Evolutionary conservation across 164 flowering plant species (phyloP).

Genomic region (Vitis vinifera): DNA sequence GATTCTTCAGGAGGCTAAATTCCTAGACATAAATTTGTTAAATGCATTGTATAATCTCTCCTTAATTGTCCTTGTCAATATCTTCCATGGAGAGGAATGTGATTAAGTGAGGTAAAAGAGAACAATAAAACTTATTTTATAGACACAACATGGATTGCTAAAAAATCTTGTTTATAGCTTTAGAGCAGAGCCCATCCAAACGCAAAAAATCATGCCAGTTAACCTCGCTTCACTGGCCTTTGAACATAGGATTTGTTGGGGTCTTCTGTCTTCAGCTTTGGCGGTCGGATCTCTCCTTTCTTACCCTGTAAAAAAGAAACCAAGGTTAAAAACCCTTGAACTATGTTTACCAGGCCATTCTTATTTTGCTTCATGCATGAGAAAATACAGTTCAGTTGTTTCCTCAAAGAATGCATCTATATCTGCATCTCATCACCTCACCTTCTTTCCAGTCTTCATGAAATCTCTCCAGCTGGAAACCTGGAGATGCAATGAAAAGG

Average conservation of each 20-base stretch:
- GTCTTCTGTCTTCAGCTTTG: conserved; percentile 98
- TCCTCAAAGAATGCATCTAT: not conserved
- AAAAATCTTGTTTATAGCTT: too few relatives aligned
- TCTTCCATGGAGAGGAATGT: too few relatives aligned
- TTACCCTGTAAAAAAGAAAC: conserved; percentile 54
- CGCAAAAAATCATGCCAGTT: not conserved
- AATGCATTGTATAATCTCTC: too few relatives aligned
- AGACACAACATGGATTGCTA: too few relatives aligned
- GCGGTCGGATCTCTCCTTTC: conserved; percentile 95
- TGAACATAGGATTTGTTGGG: conserved; percentile 98
- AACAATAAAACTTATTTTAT: too few relatives aligned
- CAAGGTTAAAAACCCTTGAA: too few relatives aligned
- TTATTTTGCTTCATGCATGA: not conserved
- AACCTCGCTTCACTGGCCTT: conserved; percentile 90
- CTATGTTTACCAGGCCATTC: too few relatives aligned
- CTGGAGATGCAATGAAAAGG: conserved; percentile 37
- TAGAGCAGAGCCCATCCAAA: too few relatives aligned
- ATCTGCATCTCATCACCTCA: conserved; percentile 37
- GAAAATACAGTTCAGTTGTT: not conserved
- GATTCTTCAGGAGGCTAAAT: too few relatives aligned
- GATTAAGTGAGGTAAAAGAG: too few relatives aligned
- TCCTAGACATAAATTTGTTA: too few relatives aligned
- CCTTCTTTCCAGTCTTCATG: conserved; percentile 95
- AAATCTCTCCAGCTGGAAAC: conserved; percentile 99
- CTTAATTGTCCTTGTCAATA: too few relatives aligned